Evolutionary conservation across 495 filamentous ascomycete species (phyloP).

Genomic region (Tetracladium setigerum): DNA sequence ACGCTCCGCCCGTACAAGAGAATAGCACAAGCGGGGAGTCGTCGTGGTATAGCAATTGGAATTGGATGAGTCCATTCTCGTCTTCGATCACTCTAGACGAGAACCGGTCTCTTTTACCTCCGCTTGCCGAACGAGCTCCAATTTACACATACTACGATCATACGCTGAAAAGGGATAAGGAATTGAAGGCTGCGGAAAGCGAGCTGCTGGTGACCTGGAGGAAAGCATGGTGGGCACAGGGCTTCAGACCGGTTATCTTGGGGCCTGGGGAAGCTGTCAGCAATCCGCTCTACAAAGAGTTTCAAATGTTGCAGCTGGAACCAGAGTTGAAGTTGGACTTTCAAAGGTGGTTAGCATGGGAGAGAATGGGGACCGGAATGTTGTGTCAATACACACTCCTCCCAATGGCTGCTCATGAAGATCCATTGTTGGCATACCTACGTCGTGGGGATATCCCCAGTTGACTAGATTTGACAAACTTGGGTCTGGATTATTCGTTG

Average conservation of each 20-base stretch:
- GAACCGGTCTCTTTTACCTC: constrained; percentile 78
- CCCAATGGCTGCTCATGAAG: constrained; percentile 78
- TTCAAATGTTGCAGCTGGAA: constrained; percentile 50
- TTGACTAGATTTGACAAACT: constrained; percentile 71
- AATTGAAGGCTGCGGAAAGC: constrained; percentile 60
- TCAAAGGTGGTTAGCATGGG: constrained; percentile 88
- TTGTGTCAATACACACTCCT: constrained; percentile 72
- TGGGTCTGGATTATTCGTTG: constrained; percentile 65
- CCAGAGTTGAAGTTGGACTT: constrained; percentile 61
- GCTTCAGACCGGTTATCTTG: constrained; percentile 80
- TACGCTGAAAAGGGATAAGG: constrained; percentile 50
- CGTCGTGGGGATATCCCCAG: constrained; percentile 61
- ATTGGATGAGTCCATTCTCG: constrained; percentile 87
- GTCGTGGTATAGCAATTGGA: constrained; percentile 82
- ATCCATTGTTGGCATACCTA: constrained; percentile 60
- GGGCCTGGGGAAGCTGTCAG: constrained; percentile 76
- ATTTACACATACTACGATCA: constrained; percentile 91
- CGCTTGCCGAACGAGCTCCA: constrained; percentile 59
- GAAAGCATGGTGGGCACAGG: constrained; percentile 88
- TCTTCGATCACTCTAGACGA: constrained; percentile 79
- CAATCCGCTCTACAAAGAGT: constrained; percentile 66
- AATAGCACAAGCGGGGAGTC: constrained; percentile 72
- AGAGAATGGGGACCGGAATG: constrained; percentile 80
- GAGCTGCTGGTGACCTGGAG: constrained; percentile 81
- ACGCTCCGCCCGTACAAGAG: constrained; percentile 64